Base-by-base conservation (phyloP, 495 filamentous ascomycete species). In the Aspergillus haitiensis region DNA sequence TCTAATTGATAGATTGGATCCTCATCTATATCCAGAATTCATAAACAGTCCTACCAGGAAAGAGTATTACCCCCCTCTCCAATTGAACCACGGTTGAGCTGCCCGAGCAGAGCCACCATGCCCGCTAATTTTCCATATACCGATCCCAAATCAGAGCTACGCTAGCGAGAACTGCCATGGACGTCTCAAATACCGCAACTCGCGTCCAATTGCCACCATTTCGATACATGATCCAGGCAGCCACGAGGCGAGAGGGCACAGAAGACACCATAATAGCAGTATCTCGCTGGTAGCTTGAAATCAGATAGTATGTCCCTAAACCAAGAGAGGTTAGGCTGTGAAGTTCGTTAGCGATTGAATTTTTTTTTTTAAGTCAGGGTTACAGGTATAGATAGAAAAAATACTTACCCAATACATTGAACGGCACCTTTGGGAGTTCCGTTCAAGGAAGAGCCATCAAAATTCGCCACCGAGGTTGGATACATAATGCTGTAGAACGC, bases 261-360 rank as follows among this genome's bases (percentile, higher is more conserved):
- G 63, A 62, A 34, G 63, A 50, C 21, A 54, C 52, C 59, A 65
- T 65, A 45, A 62, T 57, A 11, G 52, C 36, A 15, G 39, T 49
- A 39, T 65, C 47, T 11, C 52, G 51, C 52, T 65, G 59, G 52
- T 65, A 65, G 7, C 46, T 52, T 45, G 63, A 58, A 56, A 65
- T 62, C 1, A 61, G 56, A 35, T 59, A 62, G 46, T 59, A 59
- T 40, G 63, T 65, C 12, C 63, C 63, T 44, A 62, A 52, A 35
- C 55, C 55, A 37, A 65, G 45, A 34, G 63, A 65, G 33, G 57
- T 63, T 15, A 61, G 27, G 12, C 61, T 66, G 42, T 44, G 21
- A 40, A n/a, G 10, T 7, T 7, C 37, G 9, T n/a, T 40, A n/a
- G 37, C 11, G 0, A 40, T 11, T 4, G n/a, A 40, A 13, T 8